Conservation (phyloP, 75 land plant genomes). For the Azolla pinnata region DNA sequence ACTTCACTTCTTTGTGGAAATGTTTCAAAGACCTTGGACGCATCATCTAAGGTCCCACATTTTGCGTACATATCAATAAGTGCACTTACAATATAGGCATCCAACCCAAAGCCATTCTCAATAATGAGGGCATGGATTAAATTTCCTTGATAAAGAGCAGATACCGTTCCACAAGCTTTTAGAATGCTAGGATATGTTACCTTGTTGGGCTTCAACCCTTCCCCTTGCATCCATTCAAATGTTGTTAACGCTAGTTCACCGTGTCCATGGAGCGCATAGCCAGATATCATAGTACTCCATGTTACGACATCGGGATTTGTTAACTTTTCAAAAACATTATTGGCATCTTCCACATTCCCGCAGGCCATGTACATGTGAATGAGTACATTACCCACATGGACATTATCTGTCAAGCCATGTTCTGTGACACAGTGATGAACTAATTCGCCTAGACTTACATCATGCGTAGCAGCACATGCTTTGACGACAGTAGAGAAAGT, state of each 20-base stretch:
- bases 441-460: constrained; percentile 5
- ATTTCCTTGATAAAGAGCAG: constrained; percentile 19
- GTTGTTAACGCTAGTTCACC: constrained; percentile 10
- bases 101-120: constrained; percentile 11
- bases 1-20: constrained; percentile 39
- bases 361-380: constrained; percentile 24
- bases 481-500: constrained; percentile 20
- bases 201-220: constrained; percentile 17
- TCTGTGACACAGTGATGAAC: constrained; percentile 11
- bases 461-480: constrained; percentile 22
- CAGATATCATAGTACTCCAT: constrained; percentile 1
- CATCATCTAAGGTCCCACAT: constrained; percentile 31
- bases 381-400: constrained; percentile 22
- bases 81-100: constrained; percentile 20
- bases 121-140: constrained; percentile 21
- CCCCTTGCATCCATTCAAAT: constrained; percentile 17
- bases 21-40: constrained; percentile 34
- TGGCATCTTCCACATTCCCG: constrained; percentile 25
- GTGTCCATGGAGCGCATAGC: background rate
- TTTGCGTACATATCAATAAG: constrained; percentile 41
- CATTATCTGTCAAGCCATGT: constrained; percentile 9
- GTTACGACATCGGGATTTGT: constrained; percentile 4
- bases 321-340: constrained; percentile 19
- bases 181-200: constrained; percentile 18
- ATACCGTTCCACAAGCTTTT: constrained; percentile 15